These are phyloP conservation scores for Yamadazyma blattariae DNA, from an alignment of 1,139 yeast genomes.

Conservation along the genomic window DNA sequence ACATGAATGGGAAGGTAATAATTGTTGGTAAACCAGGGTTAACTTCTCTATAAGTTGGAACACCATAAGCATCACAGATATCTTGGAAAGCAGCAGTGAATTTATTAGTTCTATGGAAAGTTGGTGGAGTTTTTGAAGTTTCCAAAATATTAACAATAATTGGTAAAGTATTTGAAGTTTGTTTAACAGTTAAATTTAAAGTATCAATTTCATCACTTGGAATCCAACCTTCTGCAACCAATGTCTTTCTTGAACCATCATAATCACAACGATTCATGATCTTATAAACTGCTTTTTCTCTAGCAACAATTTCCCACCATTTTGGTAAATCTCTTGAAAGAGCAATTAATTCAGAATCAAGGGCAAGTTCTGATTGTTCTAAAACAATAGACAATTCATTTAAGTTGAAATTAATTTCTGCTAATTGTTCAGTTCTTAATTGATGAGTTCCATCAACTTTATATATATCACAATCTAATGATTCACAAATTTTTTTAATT, in stretches of 20 bases:
- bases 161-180: conserved; percentile 48
- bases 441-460: conserved; percentile 29
- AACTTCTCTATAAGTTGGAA: conserved; percentile 73
- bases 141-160: conserved; percentile 66
- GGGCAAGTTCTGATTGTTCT: conserved; percentile 51
- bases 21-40: conserved; percentile 80
- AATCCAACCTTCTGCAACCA: conserved; percentile 80
- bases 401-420: conserved; percentile 52
- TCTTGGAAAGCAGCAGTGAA: conserved; percentile 75
- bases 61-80: conserved; percentile 79
- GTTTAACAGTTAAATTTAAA: conserved; percentile 34
- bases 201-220: conserved; percentile 56
- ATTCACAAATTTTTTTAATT: conserved; percentile 43
- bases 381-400: conserved; percentile 60
- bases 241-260: conserved; percentile 60
- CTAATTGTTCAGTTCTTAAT: conserved; percentile 47
- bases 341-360: conserved; percentile 68
- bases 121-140: conserved; percentile 73
- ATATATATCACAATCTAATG: conserved; percentile 44
- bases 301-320: conserved; percentile 68
- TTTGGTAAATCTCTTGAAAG: conserved; percentile 67
- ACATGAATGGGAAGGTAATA: conserved; percentile 82
- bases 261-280: conserved; percentile 67
- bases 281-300: conserved; percentile 69
- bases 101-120: conserved; percentile 73